Percentiles rank a stretch among this genome's conserved stretches.
phyloP scores from a whole-genome alignment of 202 grass and related monocot genomes.

The Panicum hallii region DNA sequence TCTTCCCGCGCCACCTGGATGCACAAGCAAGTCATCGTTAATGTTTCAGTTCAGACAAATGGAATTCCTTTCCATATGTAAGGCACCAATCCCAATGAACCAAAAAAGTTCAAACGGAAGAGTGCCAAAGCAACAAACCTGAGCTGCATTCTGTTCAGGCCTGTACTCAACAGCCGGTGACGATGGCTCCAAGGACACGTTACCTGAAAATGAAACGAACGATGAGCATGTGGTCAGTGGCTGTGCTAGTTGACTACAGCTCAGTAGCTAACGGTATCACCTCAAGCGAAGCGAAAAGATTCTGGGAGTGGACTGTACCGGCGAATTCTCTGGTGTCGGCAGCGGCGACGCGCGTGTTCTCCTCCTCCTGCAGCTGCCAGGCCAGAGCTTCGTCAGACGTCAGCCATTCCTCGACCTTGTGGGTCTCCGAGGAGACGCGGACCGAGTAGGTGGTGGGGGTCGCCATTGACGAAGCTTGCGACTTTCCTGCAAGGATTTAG shows the following conservation, averaged over 20 bases:
- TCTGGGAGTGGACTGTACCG: conserved; percentile 43
- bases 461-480: conserved; percentile 45
- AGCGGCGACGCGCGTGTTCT: conserved; percentile 49
- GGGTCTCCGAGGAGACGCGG: conserved; percentile 55
- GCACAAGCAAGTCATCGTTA: conserved; percentile 28
- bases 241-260: conserved; percentile 47
- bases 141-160: conserved; percentile 54
- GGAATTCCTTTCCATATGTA: conserved; percentile 4
- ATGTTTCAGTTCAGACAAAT: conserved; percentile 12
- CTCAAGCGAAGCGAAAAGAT: conserved; percentile 31
- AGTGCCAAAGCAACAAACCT: conserved; percentile 52
- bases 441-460: conserved; percentile 45
- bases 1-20: conserved; percentile 66
- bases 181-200: conserved; percentile 51
- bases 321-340: conserved; percentile 45
- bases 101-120: conserved; percentile 27
- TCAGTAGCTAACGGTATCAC: conserved; percentile 27
- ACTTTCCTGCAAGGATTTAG: conserved; percentile 28
- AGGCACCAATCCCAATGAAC: conserved; percentile 25
- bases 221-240: conserved; percentile 51
- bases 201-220: conserved; percentile 44
- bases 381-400: conserved; percentile 79
- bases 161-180: conserved; percentile 48
- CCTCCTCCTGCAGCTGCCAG: conserved; percentile 69
- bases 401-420: conserved; percentile 61